Evolutionary conservation across 768 basidiomycete genomes (phyloP).

Genomic region (Mycena galopus): DNA sequence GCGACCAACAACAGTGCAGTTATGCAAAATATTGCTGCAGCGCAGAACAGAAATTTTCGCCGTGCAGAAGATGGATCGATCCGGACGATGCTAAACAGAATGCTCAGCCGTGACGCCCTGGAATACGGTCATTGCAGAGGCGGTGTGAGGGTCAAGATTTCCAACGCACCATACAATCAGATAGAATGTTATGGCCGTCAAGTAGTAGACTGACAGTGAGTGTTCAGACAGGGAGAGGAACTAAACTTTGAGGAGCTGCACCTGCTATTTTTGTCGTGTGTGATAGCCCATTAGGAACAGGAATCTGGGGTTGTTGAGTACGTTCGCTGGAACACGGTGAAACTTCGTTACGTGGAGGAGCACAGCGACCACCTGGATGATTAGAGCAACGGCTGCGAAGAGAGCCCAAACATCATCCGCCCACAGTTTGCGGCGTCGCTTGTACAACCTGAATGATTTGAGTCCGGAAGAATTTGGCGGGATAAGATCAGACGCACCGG

Average conservation of each 20-base stretch:
- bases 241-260: not conserved
- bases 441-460: not conserved
- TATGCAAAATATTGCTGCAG: conserved; percentile 47
- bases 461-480: not conserved
- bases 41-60: conserved; percentile 41
- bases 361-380: conserved; percentile 5
- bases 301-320: conserved; percentile 13
- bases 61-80: conserved; percentile 55
- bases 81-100: conserved; percentile 67
- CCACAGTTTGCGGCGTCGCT: not conserved
- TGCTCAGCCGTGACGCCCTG: conserved; percentile 64
- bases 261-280: conserved; percentile 27
- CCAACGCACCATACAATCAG: conserved; percentile 52
- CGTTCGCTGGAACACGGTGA: not conserved
- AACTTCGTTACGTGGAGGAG: conserved; percentile 5
- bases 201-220: conserved; percentile 45
- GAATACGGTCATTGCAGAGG: not conserved
- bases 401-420: conserved; percentile 8
- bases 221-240: not conserved
- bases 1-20: conserved; percentile 53
- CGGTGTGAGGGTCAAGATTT: not conserved
- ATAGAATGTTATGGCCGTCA: conserved; percentile 54
- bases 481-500: not conserved
- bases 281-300: conserved; percentile 17
- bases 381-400: not conserved